phyloP scores from a whole-genome alignment of 2,329 filamentous ascomycete genomes.

The Pseudocercospora ulei region DNA sequence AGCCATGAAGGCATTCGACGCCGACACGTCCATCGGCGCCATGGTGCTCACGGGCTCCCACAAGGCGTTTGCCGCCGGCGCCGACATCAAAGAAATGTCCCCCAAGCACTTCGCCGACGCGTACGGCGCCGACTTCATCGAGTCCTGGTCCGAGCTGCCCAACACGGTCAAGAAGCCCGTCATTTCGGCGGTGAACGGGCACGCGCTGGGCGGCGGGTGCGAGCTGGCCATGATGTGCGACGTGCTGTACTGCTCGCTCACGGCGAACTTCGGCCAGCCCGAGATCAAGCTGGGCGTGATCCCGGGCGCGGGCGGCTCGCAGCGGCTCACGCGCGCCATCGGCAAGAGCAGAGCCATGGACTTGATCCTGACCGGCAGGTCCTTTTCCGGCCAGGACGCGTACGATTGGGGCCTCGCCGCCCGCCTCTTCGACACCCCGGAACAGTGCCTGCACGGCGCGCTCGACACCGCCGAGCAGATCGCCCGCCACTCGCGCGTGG shows the following conservation, averaged over 20 bases:
- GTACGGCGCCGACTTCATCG: slow-evolving; percentile 86
- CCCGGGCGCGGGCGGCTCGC: slow-evolving; percentile 82
- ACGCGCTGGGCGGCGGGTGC: slow-evolving; percentile 88
- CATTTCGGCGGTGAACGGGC: slow-evolving; percentile 86
- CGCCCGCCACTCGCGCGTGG: slow-evolving; percentile 75
- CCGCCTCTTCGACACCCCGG: slow-evolving; percentile 65
- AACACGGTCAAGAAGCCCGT: slow-evolving; percentile 83
- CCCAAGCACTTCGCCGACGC: slow-evolving; percentile 79
- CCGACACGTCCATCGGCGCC: slow-evolving; percentile 58
- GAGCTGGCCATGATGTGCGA: slow-evolving; percentile 98
- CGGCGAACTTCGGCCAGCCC: slow-evolving; percentile 87
- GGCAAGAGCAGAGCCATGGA: slow-evolving; percentile 77
- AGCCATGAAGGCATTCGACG: slow-evolving; percentile 61
- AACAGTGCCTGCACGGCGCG: slow-evolving; percentile 71
- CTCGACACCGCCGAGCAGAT: slow-evolving; percentile 81
- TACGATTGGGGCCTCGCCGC: slow-evolving; percentile 86
- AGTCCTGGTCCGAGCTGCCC: slow-evolving; percentile 80
- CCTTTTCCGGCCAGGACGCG: slow-evolving; percentile 73
- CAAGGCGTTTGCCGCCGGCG: slow-evolving; percentile 87
- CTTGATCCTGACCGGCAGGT: slow-evolving; percentile 74
- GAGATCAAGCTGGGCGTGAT: slow-evolving; percentile 93
- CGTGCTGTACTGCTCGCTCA: slow-evolving; percentile 77
- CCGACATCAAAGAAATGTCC: slow-evolving; percentile 99
- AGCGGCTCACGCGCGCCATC: slow-evolving; percentile 66
- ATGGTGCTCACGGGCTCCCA: slow-evolving; percentile 82